Percentiles rank a stretch among this genome's conserved stretches.
Evolutionary conservation across 1,284 basidiomycete genomes (phyloP).

Genomic region (Cryptococcus sp.): DNA sequence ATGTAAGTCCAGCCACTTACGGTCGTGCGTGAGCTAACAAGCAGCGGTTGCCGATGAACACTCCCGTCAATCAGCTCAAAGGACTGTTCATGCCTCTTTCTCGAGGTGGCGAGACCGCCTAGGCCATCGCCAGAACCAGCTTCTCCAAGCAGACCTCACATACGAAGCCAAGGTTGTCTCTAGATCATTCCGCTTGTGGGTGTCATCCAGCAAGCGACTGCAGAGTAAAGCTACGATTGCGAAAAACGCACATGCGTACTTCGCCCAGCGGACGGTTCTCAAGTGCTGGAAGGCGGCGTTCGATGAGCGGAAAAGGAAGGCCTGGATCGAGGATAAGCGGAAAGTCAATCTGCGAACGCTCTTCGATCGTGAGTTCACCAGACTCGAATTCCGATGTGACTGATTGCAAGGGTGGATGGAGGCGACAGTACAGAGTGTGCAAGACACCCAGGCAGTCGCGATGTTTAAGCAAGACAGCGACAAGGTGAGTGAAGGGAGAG

Average conservation of each 20-base stretch:
- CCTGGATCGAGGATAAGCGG: slow-evolving; percentile 14
- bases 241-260: slow-evolving; percentile 38
- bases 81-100: slow-evolving; percentile 10
- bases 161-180: slow-evolving; percentile 13
- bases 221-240: slow-evolving; percentile 20
- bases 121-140: slow-evolving; percentile 13
- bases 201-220: slow-evolving; percentile 10
- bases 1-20: background rate
- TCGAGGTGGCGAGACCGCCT: slow-evolving; percentile 28
- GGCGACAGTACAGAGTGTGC: slow-evolving; percentile 8
- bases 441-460: slow-evolving; percentile 2
- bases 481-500: slow-evolving; percentile 10
- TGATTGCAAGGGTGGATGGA: slow-evolving; percentile 2
- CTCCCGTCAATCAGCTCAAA: background rate
- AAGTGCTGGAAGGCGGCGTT: slow-evolving; percentile 23
- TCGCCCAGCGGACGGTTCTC: slow-evolving; percentile 24
- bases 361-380: slow-evolving; percentile 17
- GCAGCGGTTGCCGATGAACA: background rate
- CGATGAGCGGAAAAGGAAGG: slow-evolving; percentile 11
- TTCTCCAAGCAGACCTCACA: slow-evolving; percentile 25
- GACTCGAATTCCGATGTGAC: background rate
- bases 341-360: slow-evolving; percentile 9
- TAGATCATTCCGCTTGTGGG: slow-evolving; percentile 22
- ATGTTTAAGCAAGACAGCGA: slow-evolving; percentile 13
- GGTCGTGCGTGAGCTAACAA: background rate